These are phyloP conservation scores for Beauveria asiatica DNA, from an alignment of 2,329 filamentous ascomycete genomes.

Conservation along the genomic window DNA sequence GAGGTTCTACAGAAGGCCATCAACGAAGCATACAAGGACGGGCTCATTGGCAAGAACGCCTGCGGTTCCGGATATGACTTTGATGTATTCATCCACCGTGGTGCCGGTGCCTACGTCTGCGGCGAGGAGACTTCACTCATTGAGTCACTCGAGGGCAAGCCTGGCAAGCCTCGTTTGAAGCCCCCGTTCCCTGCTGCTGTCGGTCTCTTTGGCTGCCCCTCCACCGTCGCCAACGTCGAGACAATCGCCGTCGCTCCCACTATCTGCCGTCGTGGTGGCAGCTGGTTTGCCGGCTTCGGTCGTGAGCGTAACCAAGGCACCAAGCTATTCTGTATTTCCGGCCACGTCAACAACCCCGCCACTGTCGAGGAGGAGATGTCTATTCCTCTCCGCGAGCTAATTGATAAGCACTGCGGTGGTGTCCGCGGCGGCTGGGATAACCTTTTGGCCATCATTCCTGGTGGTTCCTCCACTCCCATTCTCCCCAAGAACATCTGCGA, in stretches of 20 bases:
- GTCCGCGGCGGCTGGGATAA: constrained; percentile 98
- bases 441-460: constrained; percentile 87
- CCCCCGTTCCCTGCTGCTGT: constrained; percentile 96
- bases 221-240: constrained; percentile 96
- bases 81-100: constrained; percentile 92
- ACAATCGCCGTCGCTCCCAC: constrained; percentile 92
- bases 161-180: constrained; percentile 96
- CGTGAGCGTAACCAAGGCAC: constrained; percentile 95
- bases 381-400: constrained; percentile 89
- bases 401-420: constrained; percentile 96
- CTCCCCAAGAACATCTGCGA: constrained; percentile 85
- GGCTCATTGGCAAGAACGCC: constrained; percentile 95
- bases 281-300: constrained; percentile 90
- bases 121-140: constrained; percentile 98
- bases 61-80: constrained; percentile 97
- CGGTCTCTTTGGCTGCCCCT: constrained; percentile 95
- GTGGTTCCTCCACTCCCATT: constrained; percentile 93
- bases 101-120: constrained; percentile 95
- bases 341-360: constrained; percentile 96
- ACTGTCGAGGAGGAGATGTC: constrained; percentile 99
- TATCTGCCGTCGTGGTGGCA: constrained; percentile 84
- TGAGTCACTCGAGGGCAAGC: constrained; percentile 96
- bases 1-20: constrained; percentile 90
- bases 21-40: constrained; percentile 92
- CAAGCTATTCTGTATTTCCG: constrained; percentile 97